phyloP scores from a whole-genome alignment of 2,329 filamentous ascomycete genomes.

The Fusarium udum region DNA sequence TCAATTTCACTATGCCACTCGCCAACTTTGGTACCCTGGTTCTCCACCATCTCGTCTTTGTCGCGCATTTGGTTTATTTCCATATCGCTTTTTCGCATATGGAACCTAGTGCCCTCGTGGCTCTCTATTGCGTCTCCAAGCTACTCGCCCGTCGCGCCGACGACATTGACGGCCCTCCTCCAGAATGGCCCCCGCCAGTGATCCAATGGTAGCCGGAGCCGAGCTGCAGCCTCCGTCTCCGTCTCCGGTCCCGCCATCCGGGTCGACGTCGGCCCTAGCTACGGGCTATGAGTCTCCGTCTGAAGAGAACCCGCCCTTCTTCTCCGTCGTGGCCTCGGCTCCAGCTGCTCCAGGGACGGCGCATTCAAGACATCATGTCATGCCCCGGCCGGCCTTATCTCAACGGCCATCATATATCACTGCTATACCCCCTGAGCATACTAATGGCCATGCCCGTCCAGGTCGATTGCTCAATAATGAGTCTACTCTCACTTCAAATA shows the following conservation, averaged over 20 bases:
- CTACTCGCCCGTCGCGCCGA: constrained; percentile 59
- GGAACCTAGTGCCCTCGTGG: constrained; percentile 57
- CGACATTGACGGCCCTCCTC: constrained; percentile 53
- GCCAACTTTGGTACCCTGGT: constrained; percentile 62
- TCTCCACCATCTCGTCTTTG: constrained; percentile 62
- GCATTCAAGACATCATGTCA: not conserved
- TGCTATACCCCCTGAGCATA: constrained; percentile 10
- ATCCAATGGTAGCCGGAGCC: constrained; percentile 43
- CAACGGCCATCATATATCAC: constrained; percentile 33
- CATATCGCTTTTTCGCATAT: constrained; percentile 60
- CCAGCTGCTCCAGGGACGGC: not conserved
- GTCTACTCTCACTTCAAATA: constrained; percentile 29
- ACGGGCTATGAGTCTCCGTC: constrained; percentile 52
- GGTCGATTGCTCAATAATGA: constrained; percentile 19
- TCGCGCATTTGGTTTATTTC: constrained; percentile 64
- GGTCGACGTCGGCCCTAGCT: constrained; percentile 2
- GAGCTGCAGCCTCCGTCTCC: constrained; percentile 20
- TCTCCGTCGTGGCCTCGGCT: constrained; percentile 29
- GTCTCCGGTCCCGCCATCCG: not conserved
- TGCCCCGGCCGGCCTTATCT: constrained; percentile 21
- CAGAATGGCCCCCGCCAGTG: constrained; percentile 49
- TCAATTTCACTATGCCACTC: constrained; percentile 55
- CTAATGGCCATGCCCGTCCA: not conserved
- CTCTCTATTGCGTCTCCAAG: constrained; percentile 60
- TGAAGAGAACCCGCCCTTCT: constrained; percentile 47